phyloP scores from a whole-genome alignment of 116 monocot species.

The Papilionanthe hybrid region DNA sequence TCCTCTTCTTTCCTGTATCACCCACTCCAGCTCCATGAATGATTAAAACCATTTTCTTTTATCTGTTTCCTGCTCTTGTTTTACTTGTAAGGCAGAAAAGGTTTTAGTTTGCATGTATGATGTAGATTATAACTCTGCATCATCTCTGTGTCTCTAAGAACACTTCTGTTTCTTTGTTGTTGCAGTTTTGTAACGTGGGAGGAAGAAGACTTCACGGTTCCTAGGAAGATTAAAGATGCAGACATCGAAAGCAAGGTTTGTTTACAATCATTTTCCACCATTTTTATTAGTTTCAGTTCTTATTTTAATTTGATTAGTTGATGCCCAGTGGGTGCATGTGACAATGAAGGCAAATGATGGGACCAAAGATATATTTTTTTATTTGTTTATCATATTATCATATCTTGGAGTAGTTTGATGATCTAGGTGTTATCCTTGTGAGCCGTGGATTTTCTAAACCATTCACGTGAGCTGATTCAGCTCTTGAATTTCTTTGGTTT shows the following conservation, averaged over 20 bases:
- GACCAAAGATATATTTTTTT: background rate
- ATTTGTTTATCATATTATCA: too few relatives aligned
- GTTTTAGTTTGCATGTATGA: background rate
- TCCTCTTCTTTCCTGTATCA: too few relatives aligned
- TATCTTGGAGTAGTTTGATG: too few relatives aligned
- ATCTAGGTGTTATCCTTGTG: too few relatives aligned
- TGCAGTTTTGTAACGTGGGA: conserved; percentile 14
- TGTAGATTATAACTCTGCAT: background rate
- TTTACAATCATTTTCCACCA: background rate
- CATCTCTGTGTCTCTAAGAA: background rate
- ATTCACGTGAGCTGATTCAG: too few relatives aligned
- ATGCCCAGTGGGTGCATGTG: background rate
- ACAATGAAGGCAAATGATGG: background rate
- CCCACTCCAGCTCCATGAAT: background rate
- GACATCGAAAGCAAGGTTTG: conserved; percentile 39
- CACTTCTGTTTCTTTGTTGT: background rate
- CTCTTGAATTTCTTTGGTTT: too few relatives aligned
- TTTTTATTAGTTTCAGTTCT: background rate
- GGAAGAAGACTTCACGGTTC: background rate
- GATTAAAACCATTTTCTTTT: background rate
- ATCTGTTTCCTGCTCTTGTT: background rate
- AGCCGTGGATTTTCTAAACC: too few relatives aligned
- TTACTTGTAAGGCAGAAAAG: background rate
- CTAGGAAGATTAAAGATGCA: conserved; percentile 28
- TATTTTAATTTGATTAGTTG: background rate